Evolutionary conservation across 768 basidiomycete genomes (phyloP), one percentile per base, ranked within the genome.

Genomic region (Butyriboletus loyo): DNA sequence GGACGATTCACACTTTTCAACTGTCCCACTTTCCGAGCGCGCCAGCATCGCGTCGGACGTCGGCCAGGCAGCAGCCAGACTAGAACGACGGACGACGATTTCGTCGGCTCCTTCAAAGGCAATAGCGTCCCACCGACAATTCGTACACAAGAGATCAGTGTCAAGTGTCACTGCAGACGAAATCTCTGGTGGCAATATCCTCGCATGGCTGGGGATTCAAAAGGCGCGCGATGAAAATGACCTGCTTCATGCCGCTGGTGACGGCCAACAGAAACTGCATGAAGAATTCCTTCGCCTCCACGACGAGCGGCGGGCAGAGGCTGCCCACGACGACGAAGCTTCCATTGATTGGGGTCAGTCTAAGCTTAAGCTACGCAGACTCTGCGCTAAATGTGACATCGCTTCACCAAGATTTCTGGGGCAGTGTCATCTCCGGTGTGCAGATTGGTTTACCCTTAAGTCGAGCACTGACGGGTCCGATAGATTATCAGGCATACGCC

Each of bases 401-500:
- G 21, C 37, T 46, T 22, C 34, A 45, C 51, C 59, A 58, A 94
- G 91, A 89, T 60, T 97, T 98, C 73, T 97, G 97, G 97, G 95
- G 94, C 1, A 81, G 78, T 10, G 95, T 99, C 3, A 87, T 98
- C 66, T 90, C 89, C 58, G 90, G 90, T 88, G 62, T 37, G 73
- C 58, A 19, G 21, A 49, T 50, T 28, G 22, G 34, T 42, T 38
- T 45, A 22, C 52, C 19, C 13, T 50, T 34, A 17, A 42, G 41
- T 22, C 7, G 34, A 14, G 19, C 38, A 35, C 48, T 55, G 24
- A 69, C 49, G 15, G n/a, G 36, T 30, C 24, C 25, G 30, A 40
- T 53, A 86, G 93, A 98, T 68, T 99, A 98, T 66, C 89, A 93
- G 65, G 76, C 72, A 5, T 96, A 94, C 51, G 97, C 97, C 6